Base-by-base conservation (phyloP, 495 filamentous ascomycete genomes). In the Penicillium alfredii region DNA sequence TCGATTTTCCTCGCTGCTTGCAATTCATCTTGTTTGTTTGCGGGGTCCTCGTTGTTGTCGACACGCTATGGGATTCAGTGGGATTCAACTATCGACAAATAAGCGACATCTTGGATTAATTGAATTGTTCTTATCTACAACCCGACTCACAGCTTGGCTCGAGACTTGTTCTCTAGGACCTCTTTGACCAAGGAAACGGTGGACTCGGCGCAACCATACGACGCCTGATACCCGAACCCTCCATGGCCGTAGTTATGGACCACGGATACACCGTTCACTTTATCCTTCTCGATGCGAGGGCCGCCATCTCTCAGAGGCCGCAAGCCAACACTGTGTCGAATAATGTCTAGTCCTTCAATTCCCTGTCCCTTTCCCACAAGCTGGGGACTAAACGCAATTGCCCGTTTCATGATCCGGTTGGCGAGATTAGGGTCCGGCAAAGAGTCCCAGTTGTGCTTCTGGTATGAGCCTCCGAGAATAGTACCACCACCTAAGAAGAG, bases 201-300 rank as follows among this genome's bases (percentile, higher is more conserved):
- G 30, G 73, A 68, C 46, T 78, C 63, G 0, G 88, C 80, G 63
- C 85, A 88, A 1, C 92, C 92, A 60, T 85, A 99, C 11, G 78
- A 84, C 15, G 78, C 76, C 58, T 99, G 92, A 52, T 95, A 88
- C 37, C 81, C 92, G 69, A 88, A 95, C 0, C 92, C 92, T 0
- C 85, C 88, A 66, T 95, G 90, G 7, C 93, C 93, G 56, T 99
- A 99, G 47, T 94, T 90, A 56, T 99, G 92, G 42, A 99, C 87
- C 7, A 94, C 77, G 64, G 73, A 77, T 0, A 76, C 69, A n/a
- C 73, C 81, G 16, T 72, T 58, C 13, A 88, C 74, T 44, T 68
- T 70, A 59, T 96, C 88, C 56, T 75, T 85, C 63, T 95, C 92
- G 29, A 97, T 71, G 25, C 92, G 73, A 9, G 82, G 80, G 0